phyloP scores from a whole-genome alignment of 1,284 basidiomycete species.

The Ceratobasidium sp. region DNA sequence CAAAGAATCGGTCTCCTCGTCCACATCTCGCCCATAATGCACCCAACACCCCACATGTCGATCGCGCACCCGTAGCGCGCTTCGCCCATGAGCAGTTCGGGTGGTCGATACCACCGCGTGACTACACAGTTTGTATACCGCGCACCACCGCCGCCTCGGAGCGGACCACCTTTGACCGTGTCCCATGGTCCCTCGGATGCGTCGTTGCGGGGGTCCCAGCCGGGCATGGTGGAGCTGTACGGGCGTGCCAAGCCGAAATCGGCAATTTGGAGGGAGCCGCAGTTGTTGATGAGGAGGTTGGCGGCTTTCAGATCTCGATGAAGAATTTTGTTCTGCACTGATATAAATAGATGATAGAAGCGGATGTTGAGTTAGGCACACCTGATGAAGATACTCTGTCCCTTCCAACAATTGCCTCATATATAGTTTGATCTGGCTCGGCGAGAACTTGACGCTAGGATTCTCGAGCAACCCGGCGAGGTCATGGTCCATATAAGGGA shows the following conservation, averaged over 20 bases:
- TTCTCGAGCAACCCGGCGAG: slow-evolving; percentile 95
- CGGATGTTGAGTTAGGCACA: slow-evolving; percentile 58
- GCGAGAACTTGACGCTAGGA: slow-evolving; percentile 82
- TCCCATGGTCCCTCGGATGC: slow-evolving; percentile 16
- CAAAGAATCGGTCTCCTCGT: slow-evolving; percentile 88
- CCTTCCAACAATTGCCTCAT: slow-evolving; percentile 96
- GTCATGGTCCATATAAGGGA: slow-evolving; percentile 99
- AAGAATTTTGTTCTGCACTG: slow-evolving; percentile 86
- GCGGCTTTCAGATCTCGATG: slow-evolving; percentile 99
- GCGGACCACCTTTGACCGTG: slow-evolving; percentile 19
- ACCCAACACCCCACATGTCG: slow-evolving; percentile 99
- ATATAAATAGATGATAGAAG: background rate
- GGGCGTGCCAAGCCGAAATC: slow-evolving; percentile 96
- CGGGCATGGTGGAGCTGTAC: slow-evolving; percentile 55
- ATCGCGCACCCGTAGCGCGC: slow-evolving; percentile 93
- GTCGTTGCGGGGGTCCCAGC: slow-evolving; percentile 40
- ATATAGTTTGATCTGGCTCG: slow-evolving; percentile 93
- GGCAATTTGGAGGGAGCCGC: slow-evolving; percentile 87
- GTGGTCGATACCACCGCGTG: slow-evolving; percentile 98
- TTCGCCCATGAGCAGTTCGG: slow-evolving; percentile 92
- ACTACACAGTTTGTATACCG: slow-evolving; percentile 98
- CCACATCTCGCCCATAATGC: slow-evolving; percentile 98
- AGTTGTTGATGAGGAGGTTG: slow-evolving; percentile 93
- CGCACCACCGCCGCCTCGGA: slow-evolving; percentile 63
- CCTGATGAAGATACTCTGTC: slow-evolving; percentile 94